Percentiles rank a stretch among this genome's conserved stretches.
phyloP scores from a whole-genome alignment of 2,329 filamentous ascomycete genomes.

The Arachnomyces sp. region DNA sequence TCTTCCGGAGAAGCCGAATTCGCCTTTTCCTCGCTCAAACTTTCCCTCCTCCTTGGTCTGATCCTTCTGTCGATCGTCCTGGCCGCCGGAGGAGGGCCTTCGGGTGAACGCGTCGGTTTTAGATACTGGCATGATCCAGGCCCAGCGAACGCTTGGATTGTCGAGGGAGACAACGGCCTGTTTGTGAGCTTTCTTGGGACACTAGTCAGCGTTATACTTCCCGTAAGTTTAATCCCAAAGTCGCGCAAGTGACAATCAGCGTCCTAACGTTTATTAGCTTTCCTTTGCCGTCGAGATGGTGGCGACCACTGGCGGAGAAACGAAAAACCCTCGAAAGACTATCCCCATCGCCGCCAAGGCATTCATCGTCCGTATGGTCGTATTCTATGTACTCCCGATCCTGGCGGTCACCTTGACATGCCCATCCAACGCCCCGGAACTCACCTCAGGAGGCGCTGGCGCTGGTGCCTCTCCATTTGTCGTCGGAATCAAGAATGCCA shows the following conservation, averaged over 20 bases:
- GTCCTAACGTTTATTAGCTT: slow-evolving; percentile 34
- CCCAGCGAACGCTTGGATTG: slow-evolving; percentile 36
- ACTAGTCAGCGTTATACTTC: slow-evolving; percentile 24
- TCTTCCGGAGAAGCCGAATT: slow-evolving; percentile 58
- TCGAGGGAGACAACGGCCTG: slow-evolving; percentile 31
- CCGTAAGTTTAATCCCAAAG: slow-evolving; percentile 24
- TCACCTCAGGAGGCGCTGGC: slow-evolving; percentile 40
- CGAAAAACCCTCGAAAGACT: slow-evolving; percentile 42
- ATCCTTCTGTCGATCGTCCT: slow-evolving; percentile 12
- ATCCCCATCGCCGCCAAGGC: slow-evolving; percentile 46
- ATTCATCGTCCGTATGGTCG: slow-evolving; percentile 47
- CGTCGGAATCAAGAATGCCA: slow-evolving; percentile 31
- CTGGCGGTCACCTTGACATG: slow-evolving; percentile 39
- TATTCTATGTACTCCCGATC: slow-evolving; percentile 50
- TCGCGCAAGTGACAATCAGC: slow-evolving; percentile 46
- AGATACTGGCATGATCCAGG: slow-evolving; percentile 38
- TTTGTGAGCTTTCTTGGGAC: slow-evolving; percentile 38
- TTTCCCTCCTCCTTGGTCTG: slow-evolving; percentile 47
- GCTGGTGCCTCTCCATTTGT: slow-evolving; percentile 35
- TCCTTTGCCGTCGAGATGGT: slow-evolving; percentile 42
- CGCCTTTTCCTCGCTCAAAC: slow-evolving; percentile 54
- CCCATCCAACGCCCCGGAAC: slow-evolving; percentile 39
- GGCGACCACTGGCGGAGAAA: slow-evolving; percentile 45
- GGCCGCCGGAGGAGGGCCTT: slow-evolving; percentile 12
- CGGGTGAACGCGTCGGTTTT: slow-evolving; percentile 27